These are phyloP conservation scores for Phytophthora nicotianae DNA, from an alignment of 352 stramenopile genomes.

Conservation along the genomic window DNA sequence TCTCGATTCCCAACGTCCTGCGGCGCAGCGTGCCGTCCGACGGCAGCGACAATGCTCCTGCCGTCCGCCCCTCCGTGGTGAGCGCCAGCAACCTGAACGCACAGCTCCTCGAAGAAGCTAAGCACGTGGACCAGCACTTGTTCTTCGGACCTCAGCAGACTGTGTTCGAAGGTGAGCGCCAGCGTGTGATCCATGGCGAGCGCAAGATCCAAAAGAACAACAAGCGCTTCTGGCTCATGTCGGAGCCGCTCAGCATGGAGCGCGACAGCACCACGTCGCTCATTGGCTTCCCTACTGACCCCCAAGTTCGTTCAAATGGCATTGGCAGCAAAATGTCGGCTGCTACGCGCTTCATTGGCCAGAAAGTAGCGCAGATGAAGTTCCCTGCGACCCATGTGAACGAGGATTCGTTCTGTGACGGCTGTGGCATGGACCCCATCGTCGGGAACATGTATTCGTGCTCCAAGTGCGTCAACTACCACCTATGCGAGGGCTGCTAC, in stretches of 20 bases:
- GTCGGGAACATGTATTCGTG: slow-evolving; percentile 90
- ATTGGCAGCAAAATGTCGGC: slow-evolving; percentile 72
- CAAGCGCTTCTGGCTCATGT: slow-evolving; percentile 86
- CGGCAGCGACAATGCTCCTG: slow-evolving; percentile 42
- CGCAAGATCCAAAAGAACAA: slow-evolving; percentile 87
- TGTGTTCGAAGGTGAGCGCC: slow-evolving; percentile 79
- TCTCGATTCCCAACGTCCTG: slow-evolving; percentile 79
- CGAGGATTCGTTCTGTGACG: slow-evolving; percentile 90
- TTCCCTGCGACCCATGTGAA: slow-evolving; percentile 76
- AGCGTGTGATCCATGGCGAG: slow-evolving; percentile 86
- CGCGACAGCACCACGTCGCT: slow-evolving; percentile 80
- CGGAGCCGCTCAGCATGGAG: slow-evolving; percentile 82
- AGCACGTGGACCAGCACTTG: slow-evolving; percentile 69
- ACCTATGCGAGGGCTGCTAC: slow-evolving; percentile 85
- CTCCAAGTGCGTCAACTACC: slow-evolving; percentile 87
- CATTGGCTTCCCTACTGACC: slow-evolving; percentile 60
- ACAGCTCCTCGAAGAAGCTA: slow-evolving; percentile 69
- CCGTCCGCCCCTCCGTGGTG: slow-evolving; percentile 68
- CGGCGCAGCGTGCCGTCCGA: slow-evolving; percentile 60
- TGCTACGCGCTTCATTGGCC: slow-evolving; percentile 73
- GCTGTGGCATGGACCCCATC: slow-evolving; percentile 89
- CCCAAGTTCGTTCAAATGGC: slow-evolving; percentile 34
- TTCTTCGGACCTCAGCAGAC: slow-evolving; percentile 82
- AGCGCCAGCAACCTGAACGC: slow-evolving; percentile 73
- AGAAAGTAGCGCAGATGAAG: slow-evolving; percentile 86